Conservation (phyloP, 2,329 filamentous ascomycete species). For the Harringtonia lauricola region DNA sequence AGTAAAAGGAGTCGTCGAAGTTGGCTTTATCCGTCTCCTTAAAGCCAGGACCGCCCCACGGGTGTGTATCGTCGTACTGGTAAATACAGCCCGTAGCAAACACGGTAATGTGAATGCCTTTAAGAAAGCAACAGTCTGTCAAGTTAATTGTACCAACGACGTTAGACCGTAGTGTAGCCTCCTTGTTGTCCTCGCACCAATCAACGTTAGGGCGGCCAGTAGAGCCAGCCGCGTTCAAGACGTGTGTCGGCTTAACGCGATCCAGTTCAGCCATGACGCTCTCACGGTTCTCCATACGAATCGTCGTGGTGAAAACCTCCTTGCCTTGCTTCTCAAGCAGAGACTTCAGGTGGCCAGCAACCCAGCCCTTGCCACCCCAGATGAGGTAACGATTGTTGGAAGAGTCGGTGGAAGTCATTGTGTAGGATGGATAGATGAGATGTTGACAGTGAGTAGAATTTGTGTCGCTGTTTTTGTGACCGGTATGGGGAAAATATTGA, state of each 20-base stretch:
- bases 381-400: slow-evolving; percentile 45
- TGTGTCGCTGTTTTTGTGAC: too few species aligned
- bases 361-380: slow-evolving; percentile 54
- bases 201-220: slow-evolving; percentile 59
- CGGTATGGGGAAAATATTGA: too few species aligned
- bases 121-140: slow-evolving; percentile 47
- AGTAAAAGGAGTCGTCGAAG: slow-evolving; percentile 59
- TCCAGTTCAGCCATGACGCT: slow-evolving; percentile 45
- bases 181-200: slow-evolving; percentile 61
- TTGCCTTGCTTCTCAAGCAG: slow-evolving; percentile 49
- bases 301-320: slow-evolving; percentile 46
- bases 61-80: slow-evolving; percentile 49
- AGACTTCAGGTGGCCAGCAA: slow-evolving; percentile 48
- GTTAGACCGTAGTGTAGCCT: slow-evolving; percentile 56
- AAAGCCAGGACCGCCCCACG: slow-evolving; percentile 48
- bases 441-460: too few species aligned
- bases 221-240: slow-evolving; percentile 55
- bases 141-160: slow-evolving; percentile 54
- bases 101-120: slow-evolving; percentile 51
- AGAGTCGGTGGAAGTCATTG: slow-evolving; percentile 11
- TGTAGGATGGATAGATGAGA: slow-evolving; percentile 5
- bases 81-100: slow-evolving; percentile 61
- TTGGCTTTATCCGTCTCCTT: slow-evolving; percentile 52
- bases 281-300: slow-evolving; percentile 54
- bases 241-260: slow-evolving; percentile 50